Percentiles rank a stretch among this genome's conserved stretches.
Conservation (phyloP, 306 rosid genomes). For the Nissolia schottii region DNA sequence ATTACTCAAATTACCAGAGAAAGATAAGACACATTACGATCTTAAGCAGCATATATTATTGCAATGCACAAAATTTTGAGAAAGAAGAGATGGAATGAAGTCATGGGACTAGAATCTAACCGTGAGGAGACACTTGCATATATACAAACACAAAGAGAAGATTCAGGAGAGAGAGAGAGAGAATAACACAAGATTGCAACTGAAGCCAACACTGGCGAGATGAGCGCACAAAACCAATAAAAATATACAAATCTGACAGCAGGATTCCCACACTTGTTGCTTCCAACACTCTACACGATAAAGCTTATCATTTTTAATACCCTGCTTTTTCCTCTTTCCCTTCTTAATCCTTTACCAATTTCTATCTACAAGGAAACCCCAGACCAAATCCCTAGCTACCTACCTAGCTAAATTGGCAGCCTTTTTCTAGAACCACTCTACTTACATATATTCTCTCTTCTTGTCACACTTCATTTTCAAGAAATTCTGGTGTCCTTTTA, state of each 20-base stretch:
- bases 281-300: slow-evolving; percentile 84
- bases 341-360: slow-evolving; percentile 34
- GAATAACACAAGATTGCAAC: slow-evolving; percentile 29
- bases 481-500: too few relatives aligned
- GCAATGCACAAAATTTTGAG: not conserved
- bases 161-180: not conserved
- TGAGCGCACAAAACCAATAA: slow-evolving; percentile 31
- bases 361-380: slow-evolving; percentile 19
- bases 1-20: too few relatives aligned
- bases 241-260: slow-evolving; percentile 46
- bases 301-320: slow-evolving; percentile 44
- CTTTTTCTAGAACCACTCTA: slow-evolving; percentile 12
- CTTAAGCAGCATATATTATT: not conserved
- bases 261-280: slow-evolving; percentile 82
- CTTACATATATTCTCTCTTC: not conserved
- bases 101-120: slow-evolving; percentile 51
- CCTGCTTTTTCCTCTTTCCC: slow-evolving; percentile 20
- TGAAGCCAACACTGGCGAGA: not conserved
- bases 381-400: not conserved
- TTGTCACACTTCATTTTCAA: too few relatives aligned
- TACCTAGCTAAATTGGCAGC: not conserved
- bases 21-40: not conserved
- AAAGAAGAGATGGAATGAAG: not conserved
- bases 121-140: slow-evolving; percentile 45
- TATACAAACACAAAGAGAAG: slow-evolving; percentile 29